A percentile compares a stretch with the other conserved stretches of the same genome.
These are phyloP conservation scores for Scenedesmus sp. DNA, from an alignment of 163 green algal genomes.

Conservation along the genomic window DNA sequence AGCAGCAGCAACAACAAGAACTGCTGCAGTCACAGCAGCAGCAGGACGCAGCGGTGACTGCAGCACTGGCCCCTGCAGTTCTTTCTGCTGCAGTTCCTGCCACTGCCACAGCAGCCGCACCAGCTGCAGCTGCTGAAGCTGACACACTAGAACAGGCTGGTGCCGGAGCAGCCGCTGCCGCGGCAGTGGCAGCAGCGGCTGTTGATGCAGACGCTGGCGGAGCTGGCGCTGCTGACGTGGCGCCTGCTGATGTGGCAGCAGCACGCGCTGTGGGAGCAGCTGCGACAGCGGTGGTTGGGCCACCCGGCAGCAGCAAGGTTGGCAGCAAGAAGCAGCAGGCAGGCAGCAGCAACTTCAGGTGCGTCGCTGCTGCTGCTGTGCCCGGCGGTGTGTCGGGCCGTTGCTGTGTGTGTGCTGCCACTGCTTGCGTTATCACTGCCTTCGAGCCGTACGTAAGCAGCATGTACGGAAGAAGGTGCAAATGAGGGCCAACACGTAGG, in stretches of 20 bases:
- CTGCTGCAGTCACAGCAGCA: background rate
- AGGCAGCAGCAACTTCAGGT: background rate
- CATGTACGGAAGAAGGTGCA: too few relatives aligned
- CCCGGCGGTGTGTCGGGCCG: too few relatives aligned
- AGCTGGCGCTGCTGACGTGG: background rate
- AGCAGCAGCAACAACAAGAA: constrained; percentile 5
- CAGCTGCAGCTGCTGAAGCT: background rate
- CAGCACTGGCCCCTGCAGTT: background rate
- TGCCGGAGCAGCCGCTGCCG: background rate
- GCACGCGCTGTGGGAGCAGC: background rate
- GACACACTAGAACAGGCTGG: background rate
- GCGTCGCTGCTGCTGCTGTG: background rate
- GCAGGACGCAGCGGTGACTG: background rate
- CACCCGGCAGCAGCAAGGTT: background rate
- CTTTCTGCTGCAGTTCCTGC: background rate
- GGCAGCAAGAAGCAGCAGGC: background rate
- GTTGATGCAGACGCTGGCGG: background rate
- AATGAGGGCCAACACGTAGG: too few relatives aligned
- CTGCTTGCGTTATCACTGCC: too few relatives aligned
- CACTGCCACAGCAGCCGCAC: background rate
- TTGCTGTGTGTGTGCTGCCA: too few relatives aligned
- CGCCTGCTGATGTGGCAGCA: background rate
- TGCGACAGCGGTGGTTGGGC: background rate
- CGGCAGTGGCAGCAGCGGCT: background rate
- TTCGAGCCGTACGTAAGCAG: too few relatives aligned